Base-by-base conservation (phyloP, 2,329 filamentous ascomycete species). In the Colletotrichum simmondsii region DNA sequence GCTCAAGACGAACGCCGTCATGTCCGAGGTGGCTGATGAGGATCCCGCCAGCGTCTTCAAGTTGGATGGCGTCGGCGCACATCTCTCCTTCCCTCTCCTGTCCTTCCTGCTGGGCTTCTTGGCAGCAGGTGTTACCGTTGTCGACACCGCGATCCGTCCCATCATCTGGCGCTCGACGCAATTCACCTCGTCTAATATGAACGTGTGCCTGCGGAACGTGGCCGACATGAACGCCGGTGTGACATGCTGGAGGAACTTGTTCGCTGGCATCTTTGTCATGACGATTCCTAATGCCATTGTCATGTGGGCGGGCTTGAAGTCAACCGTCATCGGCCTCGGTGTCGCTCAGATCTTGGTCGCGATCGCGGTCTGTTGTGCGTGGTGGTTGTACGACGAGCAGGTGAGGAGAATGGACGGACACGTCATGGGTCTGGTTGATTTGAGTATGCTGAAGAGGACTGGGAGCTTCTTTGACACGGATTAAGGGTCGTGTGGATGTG, bases 161-260 rank as follows among this genome's bases (percentile, higher is more conserved):
- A 77, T 86, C 30, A 81, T 89, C 57, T 80, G 81, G 30, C 81
- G 83, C n/a, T 88, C 86, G 37, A 85, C 87, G 8, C 83, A 84
- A 58, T 89, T 87, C 74, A 88, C 86, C 0, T 85, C 83, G 3
- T 81, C 85, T 6, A 88, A 83, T 76, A 80, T 88, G 28, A 80
- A 80, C n/a, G 79, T 84, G 14, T 83, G 83, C 28, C 81, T 87
- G 65, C 84, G 87, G 35, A 86, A 82, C 75, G 84, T 84, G 19
- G 82, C 82, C 16, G 87, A 89, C 75, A 89, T 89, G 87, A 79
- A 83, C 30, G 83, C 81, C 4, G 84, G 81, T 35, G 80, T 87
- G 2, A 73, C 79, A 2, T 80, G 84, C 49, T 82, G 85, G 79
- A 82, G 85, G 26, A 81, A 79, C 14, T 59, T 88, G 19, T 76